A percentile compares a stretch with the other conserved stretches of the same genome.
These are phyloP conservation scores for Aphanoascus verrucosus DNA, from an alignment of 2,329 filamentous ascomycete genomes.

Conservation along the genomic window DNA sequence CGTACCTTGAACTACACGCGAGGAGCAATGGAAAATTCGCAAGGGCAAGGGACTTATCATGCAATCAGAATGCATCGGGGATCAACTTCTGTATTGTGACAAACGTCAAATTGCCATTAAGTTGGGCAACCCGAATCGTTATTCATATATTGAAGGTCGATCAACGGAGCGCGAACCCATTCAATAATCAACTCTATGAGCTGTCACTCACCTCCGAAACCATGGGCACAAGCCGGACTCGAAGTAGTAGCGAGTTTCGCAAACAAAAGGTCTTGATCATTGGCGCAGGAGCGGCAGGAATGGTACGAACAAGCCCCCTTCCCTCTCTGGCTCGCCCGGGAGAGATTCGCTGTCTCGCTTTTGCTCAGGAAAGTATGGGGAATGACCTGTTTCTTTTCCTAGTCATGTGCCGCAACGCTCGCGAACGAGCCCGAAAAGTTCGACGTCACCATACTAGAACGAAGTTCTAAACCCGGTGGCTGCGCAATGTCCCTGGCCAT, in stretches of 20 bases:
- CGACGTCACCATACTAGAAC: slow-evolving; percentile 53
- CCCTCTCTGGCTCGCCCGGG: neutral
- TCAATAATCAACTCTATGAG: neutral
- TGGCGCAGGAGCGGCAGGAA: slow-evolving; percentile 54
- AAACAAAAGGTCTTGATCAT: slow-evolving; percentile 48
- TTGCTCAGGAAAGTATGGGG: neutral
- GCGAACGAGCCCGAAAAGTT: slow-evolving; percentile 56
- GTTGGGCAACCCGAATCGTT: too few relatives aligned
- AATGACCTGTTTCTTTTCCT: slow-evolving; percentile 7
- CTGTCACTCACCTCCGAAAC: neutral
- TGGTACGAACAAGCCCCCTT: slow-evolving; percentile 31
- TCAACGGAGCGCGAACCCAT: neutral
- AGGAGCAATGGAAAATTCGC: too few relatives aligned
- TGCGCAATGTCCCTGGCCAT: slow-evolving; percentile 50
- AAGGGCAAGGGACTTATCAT: too few relatives aligned
- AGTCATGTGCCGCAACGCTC: slow-evolving; percentile 57
- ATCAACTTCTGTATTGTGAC: too few relatives aligned
- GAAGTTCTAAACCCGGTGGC: slow-evolving; percentile 48
- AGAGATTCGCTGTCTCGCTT: slow-evolving; percentile 1
- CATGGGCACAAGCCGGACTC: neutral
- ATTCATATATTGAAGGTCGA: too few relatives aligned
- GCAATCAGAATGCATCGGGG: too few relatives aligned
- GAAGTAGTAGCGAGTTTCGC: slow-evolving; percentile 2
- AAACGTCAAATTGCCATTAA: too few relatives aligned
- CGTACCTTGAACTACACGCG: too few relatives aligned